Percentiles rank a stretch among this genome's conserved stretches.
Conservation (phyloP, 1,284 basidiomycete species). For the Trichosporon inkin region DNA sequence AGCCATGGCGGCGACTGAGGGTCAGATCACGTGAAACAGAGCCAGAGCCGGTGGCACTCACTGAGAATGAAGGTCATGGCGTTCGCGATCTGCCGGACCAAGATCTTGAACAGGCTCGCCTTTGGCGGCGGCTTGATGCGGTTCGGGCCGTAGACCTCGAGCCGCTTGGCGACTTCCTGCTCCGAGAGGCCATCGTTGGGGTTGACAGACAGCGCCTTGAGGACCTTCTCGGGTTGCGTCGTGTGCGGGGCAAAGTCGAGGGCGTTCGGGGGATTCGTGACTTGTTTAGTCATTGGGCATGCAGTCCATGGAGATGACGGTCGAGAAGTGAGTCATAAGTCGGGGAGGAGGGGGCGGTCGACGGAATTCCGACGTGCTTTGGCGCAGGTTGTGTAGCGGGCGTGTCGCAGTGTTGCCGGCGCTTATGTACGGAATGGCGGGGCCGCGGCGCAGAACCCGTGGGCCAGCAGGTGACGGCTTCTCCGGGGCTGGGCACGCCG, state of each 20-base stretch:
- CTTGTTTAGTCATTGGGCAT: slow-evolving; percentile 4
- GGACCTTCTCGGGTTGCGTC: slow-evolving; percentile 31
- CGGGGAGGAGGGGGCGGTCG: neutral
- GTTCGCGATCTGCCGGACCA: slow-evolving; percentile 48
- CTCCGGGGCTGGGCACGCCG: too few species aligned
- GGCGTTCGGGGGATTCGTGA: neutral
- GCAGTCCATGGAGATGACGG: neutral
- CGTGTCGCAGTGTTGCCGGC: too few species aligned
- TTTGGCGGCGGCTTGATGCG: slow-evolving; percentile 47
- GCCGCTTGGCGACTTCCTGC: slow-evolving; percentile 29
- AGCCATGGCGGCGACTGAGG: slow-evolving; percentile 58
- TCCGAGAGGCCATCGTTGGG: slow-evolving; percentile 35
- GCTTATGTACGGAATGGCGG: too few species aligned
- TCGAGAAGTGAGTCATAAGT: slow-evolving; percentile 7
- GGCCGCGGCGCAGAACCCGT: too few species aligned
- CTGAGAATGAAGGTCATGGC: slow-evolving; percentile 49
- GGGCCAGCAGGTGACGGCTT: too few species aligned
- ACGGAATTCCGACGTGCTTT: neutral
- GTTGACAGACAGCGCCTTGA: slow-evolving; percentile 39
- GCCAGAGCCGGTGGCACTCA: slow-evolving; percentile 22
- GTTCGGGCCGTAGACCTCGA: slow-evolving; percentile 48
- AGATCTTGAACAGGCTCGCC: slow-evolving; percentile 39
- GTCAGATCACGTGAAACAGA: neutral
- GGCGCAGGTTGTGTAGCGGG: too few species aligned
- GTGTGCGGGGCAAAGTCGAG: slow-evolving; percentile 34